Evolutionary conservation across 345 rosid genomes (phyloP).

Genomic region (Citrus glauca): DNA sequence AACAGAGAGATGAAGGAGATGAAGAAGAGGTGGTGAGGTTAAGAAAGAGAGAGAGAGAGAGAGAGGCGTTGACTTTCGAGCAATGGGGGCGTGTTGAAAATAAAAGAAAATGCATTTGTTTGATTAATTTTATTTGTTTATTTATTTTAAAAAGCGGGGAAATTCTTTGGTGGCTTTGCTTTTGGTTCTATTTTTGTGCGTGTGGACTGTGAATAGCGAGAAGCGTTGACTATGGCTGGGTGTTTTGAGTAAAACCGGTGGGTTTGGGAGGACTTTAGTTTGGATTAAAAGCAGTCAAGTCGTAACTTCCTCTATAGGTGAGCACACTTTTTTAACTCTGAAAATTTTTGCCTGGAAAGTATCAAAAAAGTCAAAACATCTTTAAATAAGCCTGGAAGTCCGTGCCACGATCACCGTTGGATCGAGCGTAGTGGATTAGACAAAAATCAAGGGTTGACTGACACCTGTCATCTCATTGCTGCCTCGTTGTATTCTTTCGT

Average conservation of each 20-base stretch:
- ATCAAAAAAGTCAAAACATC: conserved; percentile 38
- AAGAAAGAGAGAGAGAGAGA: conserved; percentile 11
- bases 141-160: neutral
- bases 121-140: conserved; percentile 14
- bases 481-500: neutral
- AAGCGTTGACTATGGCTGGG: conserved; percentile 38
- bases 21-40: conserved; percentile 9
- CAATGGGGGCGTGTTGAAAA: conserved; percentile 22
- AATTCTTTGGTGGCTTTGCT: neutral
- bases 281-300: no score
- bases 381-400: conserved; percentile 25
- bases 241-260: conserved; percentile 19
- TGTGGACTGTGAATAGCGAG: neutral
- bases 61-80: conserved; percentile 67
- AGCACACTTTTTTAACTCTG: no score
- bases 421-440: conserved; percentile 21
- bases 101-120: conserved; percentile 5
- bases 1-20: neutral
- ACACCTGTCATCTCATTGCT: conserved; percentile 26
- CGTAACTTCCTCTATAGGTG: no score
- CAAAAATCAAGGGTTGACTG: conserved; percentile 14
- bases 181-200: neutral
- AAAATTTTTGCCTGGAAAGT: neutral
- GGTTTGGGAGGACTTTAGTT: neutral
- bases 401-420: conserved; percentile 50